A percentile compares a stretch with the other conserved stretches of the same genome.
phyloP scores from a whole-genome alignment of 208 protist species.

The Acanthamoeba lugdunensis region DNA sequence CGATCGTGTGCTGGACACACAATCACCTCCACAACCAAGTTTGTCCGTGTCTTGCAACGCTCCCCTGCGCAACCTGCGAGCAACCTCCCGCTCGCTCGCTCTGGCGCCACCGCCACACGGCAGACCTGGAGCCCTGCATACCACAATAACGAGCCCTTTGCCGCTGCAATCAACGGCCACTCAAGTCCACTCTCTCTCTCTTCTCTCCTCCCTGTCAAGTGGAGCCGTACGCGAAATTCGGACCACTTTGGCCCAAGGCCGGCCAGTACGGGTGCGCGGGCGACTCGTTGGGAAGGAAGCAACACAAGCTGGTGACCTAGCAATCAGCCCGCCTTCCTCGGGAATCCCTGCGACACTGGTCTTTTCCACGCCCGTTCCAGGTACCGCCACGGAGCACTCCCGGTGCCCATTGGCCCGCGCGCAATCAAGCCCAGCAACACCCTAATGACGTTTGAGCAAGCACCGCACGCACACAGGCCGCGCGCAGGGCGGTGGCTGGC shows the following conservation, averaged over 20 bases:
- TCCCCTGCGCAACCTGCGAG: not conserved
- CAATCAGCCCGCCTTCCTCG: conserved; percentile 41
- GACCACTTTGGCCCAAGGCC: not conserved
- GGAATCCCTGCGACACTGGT: conserved; percentile 2
- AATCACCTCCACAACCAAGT: too few species aligned
- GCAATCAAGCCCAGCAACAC: conserved; percentile 28
- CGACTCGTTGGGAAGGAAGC: conserved; percentile 15
- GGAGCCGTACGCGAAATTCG: conserved; percentile 8
- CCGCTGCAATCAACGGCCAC: too few species aligned
- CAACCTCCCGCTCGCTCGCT: not conserved
- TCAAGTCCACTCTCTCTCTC: too few species aligned
- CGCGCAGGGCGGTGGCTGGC: not conserved
- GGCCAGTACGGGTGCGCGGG: not conserved
- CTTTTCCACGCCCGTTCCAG: conserved; percentile 2
- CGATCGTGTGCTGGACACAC: not conserved
- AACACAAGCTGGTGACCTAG: not conserved
- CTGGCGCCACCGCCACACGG: not conserved
- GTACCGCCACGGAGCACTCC: not conserved
- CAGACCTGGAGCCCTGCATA: too few species aligned
- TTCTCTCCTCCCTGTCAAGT: not conserved
- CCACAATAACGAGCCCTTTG: too few species aligned
- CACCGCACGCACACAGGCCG: too few species aligned
- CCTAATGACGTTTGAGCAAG: not conserved
- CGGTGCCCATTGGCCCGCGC: conserved; percentile 7
- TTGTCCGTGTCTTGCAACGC: too few species aligned